Evolutionary conservation across 371 early-diverging fungal genomes (phyloP), one percentile per base, ranked within the genome.

Genomic region (Mortierella sp.): DNA sequence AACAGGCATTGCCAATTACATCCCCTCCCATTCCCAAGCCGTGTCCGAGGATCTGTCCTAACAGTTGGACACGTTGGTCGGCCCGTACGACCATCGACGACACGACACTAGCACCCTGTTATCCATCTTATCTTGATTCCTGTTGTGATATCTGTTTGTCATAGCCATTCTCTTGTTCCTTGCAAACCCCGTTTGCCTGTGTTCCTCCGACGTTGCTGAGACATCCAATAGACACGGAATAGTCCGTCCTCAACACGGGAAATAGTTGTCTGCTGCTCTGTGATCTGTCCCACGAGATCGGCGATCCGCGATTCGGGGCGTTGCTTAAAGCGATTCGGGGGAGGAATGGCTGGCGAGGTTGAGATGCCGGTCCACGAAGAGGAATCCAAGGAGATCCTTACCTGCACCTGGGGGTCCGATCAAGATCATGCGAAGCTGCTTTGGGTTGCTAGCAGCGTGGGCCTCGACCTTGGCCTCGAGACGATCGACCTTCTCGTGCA

Each of bases 351-450:
- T 22, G n/a, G n/a, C 12, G 34, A 4, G 34, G 34, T 10, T 34
- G 34, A 34, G 34, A 10, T 34, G 34, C 34, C 10, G 34, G 34
- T 34, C 34, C 34, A 34, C 34, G 34, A 34, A 10, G 34, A 34
- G 34, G 10, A 10, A 34, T 10, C 10, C n/a, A 47, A 50, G 21
- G 41, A 57, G 19, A 27, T 16, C 72, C 81, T 63, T 84, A 90
- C 97, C 98, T 49, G 97, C 91, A 79, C 95, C 95, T 60, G 98
- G 99, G 48, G 99, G 97, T 54, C 99, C 99, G 92, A 98, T 94
- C 84, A 98, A 90, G 83, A 98, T 91, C 95, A 92, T 92, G 80
- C 94, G 91, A 48, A 93, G 85, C 31, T 76, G 58, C 79, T 86
- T 78, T 27, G 64, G 52, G 54, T 73, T 57, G 51, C 64, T 60